Conservation (phyloP, 106 monocot species). For the Iris macrosiphon region DNA sequence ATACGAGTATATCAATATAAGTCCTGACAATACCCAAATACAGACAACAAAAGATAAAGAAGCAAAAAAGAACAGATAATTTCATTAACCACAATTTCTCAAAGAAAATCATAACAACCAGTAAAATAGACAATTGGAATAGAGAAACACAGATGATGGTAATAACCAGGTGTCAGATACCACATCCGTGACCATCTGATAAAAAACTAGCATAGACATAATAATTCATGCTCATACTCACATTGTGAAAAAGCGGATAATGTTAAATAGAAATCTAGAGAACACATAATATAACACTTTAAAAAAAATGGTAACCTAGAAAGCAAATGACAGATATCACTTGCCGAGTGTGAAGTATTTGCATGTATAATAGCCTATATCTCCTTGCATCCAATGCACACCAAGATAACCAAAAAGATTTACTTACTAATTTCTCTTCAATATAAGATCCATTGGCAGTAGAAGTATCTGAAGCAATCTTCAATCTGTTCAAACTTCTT, state of each 20-base stretch:
- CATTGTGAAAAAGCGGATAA: no score
- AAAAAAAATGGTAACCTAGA: background rate
- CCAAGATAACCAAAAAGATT: background rate
- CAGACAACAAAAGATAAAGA: background rate
- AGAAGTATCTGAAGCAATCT: background rate
- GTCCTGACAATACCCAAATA: background rate
- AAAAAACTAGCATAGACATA: no score
- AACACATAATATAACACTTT: background rate
- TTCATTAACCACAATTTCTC: background rate
- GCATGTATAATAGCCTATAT: background rate
- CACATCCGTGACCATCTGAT: no score
- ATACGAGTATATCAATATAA: background rate
- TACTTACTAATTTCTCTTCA: background rate
- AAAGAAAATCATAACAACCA: background rate
- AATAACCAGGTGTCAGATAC: no score
- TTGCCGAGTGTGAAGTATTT: background rate
- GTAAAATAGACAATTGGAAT: background rate
- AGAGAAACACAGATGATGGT: background rate
- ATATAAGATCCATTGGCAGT: background rate
- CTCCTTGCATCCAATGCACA: background rate
- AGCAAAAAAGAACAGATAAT: background rate
- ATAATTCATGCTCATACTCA: no score
- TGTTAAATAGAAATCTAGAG: no score
- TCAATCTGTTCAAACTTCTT: background rate
- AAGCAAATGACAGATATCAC: background rate